Percentiles rank a stretch among this genome's conserved stretches.
These are phyloP conservation scores for Datisca glomerata DNA, from an alignment of 306 rosid species.

Conservation along the genomic window DNA sequence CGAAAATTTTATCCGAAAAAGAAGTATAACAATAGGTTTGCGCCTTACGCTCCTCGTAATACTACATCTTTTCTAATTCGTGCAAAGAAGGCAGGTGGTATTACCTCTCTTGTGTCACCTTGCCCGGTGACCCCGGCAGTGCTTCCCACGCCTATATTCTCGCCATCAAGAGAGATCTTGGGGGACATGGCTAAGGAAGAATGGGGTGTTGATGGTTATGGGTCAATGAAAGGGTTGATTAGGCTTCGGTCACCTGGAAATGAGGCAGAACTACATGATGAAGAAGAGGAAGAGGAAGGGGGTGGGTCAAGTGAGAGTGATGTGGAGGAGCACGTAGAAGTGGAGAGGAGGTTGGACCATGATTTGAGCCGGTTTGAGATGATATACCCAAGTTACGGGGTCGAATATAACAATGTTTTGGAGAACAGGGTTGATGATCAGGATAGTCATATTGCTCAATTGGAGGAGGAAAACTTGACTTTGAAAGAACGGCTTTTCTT, in stretches of 20 bases:
- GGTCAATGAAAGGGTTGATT: conserved; percentile 73
- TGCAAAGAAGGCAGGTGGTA: conserved; percentile 55
- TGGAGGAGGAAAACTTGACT: conserved; percentile 84
- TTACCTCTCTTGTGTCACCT: conserved; percentile 76
- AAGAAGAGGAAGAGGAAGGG: conserved; percentile 17
- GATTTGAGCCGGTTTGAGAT: conserved; percentile 89
- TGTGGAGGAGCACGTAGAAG: conserved; percentile 83
- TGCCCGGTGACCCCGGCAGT: conserved; percentile 81
- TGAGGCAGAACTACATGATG: conserved; percentile 11
- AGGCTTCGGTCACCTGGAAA: conserved; percentile 40
- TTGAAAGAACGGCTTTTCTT: conserved; percentile 76
- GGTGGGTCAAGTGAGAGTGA: conserved; percentile 84
- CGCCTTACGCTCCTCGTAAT: conserved; percentile 75
- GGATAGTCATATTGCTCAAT: conserved; percentile 72
- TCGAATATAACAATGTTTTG: conserved; percentile 52
- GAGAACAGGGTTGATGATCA: conserved; percentile 93
- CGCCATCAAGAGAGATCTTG: conserved; percentile 55
- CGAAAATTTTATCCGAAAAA: conserved; percentile 47
- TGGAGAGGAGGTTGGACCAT: conserved; percentile 81
- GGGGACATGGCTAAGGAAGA: conserved; percentile 64
- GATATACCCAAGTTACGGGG: conserved; percentile 74
- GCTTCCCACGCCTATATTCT: conserved; percentile 61
- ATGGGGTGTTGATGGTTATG: conserved; percentile 85
- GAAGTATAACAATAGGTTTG: conserved; percentile 48
- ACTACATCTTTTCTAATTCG: conserved; percentile 64